These are phyloP conservation scores for Kuraishia floccosa DNA, from an alignment of 805 yeast species.

Conservation along the genomic window DNA sequence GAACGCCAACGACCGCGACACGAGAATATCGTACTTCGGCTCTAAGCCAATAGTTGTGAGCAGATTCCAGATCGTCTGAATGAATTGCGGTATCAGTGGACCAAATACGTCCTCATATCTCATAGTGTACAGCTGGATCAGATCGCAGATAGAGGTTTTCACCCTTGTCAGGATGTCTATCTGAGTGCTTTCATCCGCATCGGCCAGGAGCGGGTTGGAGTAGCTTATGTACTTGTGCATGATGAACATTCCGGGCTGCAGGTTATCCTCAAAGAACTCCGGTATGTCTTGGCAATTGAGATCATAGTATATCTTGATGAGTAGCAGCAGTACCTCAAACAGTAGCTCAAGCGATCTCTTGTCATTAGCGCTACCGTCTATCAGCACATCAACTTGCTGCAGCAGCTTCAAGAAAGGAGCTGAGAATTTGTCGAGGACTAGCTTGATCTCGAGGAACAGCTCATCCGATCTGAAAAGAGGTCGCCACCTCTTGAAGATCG, in stretches of 20 bases:
- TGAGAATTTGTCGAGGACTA: conserved; percentile 77
- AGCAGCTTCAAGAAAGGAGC: conserved; percentile 68
- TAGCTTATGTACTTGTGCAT: conserved; percentile 73
- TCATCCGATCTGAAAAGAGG: conserved; percentile 89
- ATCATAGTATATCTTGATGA: conserved; percentile 81
- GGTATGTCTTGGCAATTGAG: conserved; percentile 97
- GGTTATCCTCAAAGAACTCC: conserved; percentile 91
- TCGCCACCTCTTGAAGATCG: conserved; percentile 95
- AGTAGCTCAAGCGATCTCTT: conserved; percentile 40
- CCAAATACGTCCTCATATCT: conserved; percentile 89
- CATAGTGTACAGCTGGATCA: conserved; percentile 75
- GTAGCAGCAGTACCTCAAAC: conserved; percentile 59
- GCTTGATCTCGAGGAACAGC: conserved; percentile 73
- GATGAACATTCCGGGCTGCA: conserved; percentile 65
- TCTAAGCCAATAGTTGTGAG: conserved; percentile 55
- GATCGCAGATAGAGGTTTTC: conserved; percentile 76
- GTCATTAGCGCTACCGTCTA: conserved; percentile 33
- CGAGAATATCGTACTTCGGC: conserved; percentile 74
- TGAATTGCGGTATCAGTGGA: conserved; percentile 64
- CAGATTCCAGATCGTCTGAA: conserved; percentile 73
- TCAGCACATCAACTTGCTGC: conserved; percentile 52
- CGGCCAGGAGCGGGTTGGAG: conserved; percentile 39
- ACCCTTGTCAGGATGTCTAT: conserved; percentile 60
- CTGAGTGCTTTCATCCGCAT: conserved; percentile 54
- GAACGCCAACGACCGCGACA: conserved; percentile 70